A percentile compares a stretch with the other conserved stretches of the same genome.
These are phyloP conservation scores for Cladobotryum mycophilum DNA, from an alignment of 2,329 filamentous ascomycete genomes.

Conservation along the genomic window DNA sequence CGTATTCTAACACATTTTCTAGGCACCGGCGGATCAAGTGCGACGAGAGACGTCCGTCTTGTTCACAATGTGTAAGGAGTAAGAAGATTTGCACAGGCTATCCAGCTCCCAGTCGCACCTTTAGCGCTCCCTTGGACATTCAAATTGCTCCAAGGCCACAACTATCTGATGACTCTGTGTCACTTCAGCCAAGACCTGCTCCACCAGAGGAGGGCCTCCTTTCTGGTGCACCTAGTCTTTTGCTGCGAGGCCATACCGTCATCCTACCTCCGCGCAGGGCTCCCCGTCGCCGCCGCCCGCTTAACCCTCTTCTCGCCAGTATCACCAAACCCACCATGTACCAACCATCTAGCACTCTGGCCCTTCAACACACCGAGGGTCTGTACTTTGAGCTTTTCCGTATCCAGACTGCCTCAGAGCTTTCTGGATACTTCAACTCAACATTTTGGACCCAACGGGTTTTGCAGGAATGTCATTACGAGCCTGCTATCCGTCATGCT, in stretches of 20 bases:
- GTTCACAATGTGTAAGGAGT: slow-evolving; percentile 53
- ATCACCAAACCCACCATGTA: slow-evolving; percentile 28
- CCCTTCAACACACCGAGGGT: slow-evolving; percentile 45
- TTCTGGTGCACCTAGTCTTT: slow-evolving; percentile 14
- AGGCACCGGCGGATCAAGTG: slow-evolving; percentile 60
- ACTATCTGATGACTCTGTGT: neutral
- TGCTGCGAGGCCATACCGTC: slow-evolving; percentile 8
- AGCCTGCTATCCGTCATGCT: slow-evolving; percentile 56
- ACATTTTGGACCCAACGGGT: slow-evolving; percentile 60
- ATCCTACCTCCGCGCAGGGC: slow-evolving; percentile 28
- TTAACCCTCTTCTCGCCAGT: neutral
- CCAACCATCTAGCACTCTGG: slow-evolving; percentile 38
- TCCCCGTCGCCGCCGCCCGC: slow-evolving; percentile 13
- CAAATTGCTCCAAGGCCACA: slow-evolving; percentile 44
- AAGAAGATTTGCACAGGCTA: slow-evolving; percentile 56
- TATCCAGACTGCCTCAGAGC: slow-evolving; percentile 53
- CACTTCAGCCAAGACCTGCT: neutral
- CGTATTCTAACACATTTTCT: neutral
- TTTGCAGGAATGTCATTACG: slow-evolving; percentile 56
- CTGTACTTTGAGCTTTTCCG: slow-evolving; percentile 59
- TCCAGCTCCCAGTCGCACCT: slow-evolving; percentile 47
- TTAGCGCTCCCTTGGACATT: slow-evolving; percentile 40
- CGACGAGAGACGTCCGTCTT: slow-evolving; percentile 56
- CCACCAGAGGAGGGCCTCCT: slow-evolving; percentile 3
- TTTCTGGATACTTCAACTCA: slow-evolving; percentile 62